Evolutionary conservation across 352 stramenopile species (phyloP), one percentile per base, ranked within the genome.

Genomic region (Poterioochromonas sp.): DNA sequence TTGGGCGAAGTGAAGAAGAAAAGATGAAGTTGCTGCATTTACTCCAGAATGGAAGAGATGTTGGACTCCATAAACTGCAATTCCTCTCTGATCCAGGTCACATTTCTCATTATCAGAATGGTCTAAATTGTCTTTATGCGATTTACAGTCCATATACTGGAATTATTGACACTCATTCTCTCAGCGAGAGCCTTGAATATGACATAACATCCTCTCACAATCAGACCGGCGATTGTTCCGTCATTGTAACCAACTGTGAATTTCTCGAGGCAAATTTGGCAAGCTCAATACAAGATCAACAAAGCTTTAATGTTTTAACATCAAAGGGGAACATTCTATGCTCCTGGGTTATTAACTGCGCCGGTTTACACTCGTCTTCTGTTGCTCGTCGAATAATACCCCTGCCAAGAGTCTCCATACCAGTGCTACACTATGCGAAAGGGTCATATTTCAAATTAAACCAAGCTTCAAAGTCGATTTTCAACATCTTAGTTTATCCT

Each of bases 371-470:
- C 73, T 88, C 90, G 0, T 83, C 86, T 0, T 41, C n/a, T 68
- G 32, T 88, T 35, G 81, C 81, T 0, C 26, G 58, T 82, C 35
- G 73, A 89, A 20, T 73, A 87, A n/a, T 65, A 81, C 47, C 34
- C 5, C 65, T 44, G 0, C 54, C 26, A 11, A n/a, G 1, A 11
- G 34, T 49, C 34, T 51, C 69, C 11, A 22, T 80, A 76, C 76
- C 94, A 49, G 79, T 86, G 11, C 60, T 87, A 79, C 87, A 85
- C 60, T 97, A 95, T 80, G 92, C 93, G 22, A 97, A 97, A 82
- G 94, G 94, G 18, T 97, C 92, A 47, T 98, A 98, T 84, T 98
- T 97, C 83, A 90, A 89, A 58, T 84, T 94, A 18, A 29, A 8
- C 8, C 26, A 77, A 26, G 64, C 18, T 88, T 83, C 64, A 73